Percentiles rank a stretch among this genome's conserved stretches.
Evolutionary conservation across 2,329 filamentous ascomycete species (phyloP).

Genomic region (Ambrosiella cleistominuta): DNA sequence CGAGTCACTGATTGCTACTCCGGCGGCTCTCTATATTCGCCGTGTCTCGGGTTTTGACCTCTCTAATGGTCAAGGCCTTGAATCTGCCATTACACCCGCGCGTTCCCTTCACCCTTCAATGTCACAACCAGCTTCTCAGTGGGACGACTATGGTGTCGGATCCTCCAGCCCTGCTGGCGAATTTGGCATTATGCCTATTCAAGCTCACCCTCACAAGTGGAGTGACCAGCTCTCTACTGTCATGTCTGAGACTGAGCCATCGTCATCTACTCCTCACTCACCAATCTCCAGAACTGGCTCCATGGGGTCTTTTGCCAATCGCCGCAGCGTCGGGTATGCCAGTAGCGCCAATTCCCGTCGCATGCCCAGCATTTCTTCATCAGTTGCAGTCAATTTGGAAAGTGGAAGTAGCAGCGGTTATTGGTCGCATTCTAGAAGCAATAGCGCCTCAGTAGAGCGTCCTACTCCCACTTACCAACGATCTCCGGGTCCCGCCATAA

Average conservation of each 20-base stretch:
- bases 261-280: constrained; percentile 22
- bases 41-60: constrained; percentile 18
- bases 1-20: constrained; percentile 22
- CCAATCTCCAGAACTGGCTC: constrained; percentile 28
- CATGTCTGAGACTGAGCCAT: constrained; percentile 41
- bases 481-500: constrained; percentile 12
- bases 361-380: constrained; percentile 40
- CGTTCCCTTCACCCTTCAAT: constrained; percentile 20
- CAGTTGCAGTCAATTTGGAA: constrained; percentile 21
- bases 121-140: constrained; percentile 10
- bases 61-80: constrained; percentile 1
- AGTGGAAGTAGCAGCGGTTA: constrained; percentile 14
- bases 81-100: constrained; percentile 13
- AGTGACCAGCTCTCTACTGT: constrained; percentile 48
- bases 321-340: constrained; percentile 23
- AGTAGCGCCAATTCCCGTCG: constrained; percentile 34
- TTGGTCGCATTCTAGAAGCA: constrained; percentile 24
- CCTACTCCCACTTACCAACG: constrained; percentile 29
- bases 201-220: constrained; percentile 39
- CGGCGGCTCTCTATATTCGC: constrained; percentile 24
- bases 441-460: constrained; percentile 30
- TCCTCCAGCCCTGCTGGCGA: neutral
- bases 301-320: constrained; percentile 24
- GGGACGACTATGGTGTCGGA: constrained; percentile 5
- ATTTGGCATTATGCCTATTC: constrained; percentile 20